These are phyloP conservation scores for Luffa acutangula DNA, from an alignment of 306 rosid genomes.

Conservation along the genomic window DNA sequence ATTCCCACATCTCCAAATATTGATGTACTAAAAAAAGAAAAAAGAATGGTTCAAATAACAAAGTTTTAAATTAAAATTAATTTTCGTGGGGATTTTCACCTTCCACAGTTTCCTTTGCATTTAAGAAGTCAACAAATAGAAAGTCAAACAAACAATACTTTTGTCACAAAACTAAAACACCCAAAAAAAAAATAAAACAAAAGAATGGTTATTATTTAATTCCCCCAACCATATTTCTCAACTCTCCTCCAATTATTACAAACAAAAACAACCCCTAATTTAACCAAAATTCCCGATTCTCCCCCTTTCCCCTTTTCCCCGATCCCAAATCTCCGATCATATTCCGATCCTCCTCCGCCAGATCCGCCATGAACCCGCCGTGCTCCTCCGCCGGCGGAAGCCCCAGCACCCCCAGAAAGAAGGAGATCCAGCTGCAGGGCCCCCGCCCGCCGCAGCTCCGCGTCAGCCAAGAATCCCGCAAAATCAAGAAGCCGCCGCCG, in stretches of 20 bases:
- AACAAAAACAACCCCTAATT: neutral
- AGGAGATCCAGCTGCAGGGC: conserved; percentile 63
- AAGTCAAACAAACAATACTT: conserved; percentile 8
- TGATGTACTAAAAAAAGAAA: too few relatives aligned
- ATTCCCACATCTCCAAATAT: too few relatives aligned
- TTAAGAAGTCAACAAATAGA: neutral
- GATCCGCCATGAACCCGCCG: conserved; percentile 37
- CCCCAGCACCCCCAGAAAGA: conserved; percentile 29
- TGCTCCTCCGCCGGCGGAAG: conserved; percentile 17
- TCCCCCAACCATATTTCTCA: conserved; percentile 3
- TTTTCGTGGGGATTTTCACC: too few relatives aligned
- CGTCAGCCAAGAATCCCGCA: conserved; percentile 64
- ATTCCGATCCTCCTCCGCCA: neutral
- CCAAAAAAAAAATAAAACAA: neutral
- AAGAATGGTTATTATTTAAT: neutral
- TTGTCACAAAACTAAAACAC: neutral
- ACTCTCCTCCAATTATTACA: conserved; percentile 1
- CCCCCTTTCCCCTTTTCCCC: neutral
- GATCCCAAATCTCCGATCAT: neutral
- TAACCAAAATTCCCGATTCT: neutral
- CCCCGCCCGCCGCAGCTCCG: conserved; percentile 71
- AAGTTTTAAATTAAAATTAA: too few relatives aligned
- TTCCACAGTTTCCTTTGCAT: neutral
- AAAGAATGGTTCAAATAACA: too few relatives aligned
- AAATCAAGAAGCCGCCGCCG: conserved; percentile 63